Evolutionary conservation across 768 basidiomycete species (phyloP), one percentile per base, ranked within the genome.

Genomic region (Collybiopsis luxurians): DNA sequence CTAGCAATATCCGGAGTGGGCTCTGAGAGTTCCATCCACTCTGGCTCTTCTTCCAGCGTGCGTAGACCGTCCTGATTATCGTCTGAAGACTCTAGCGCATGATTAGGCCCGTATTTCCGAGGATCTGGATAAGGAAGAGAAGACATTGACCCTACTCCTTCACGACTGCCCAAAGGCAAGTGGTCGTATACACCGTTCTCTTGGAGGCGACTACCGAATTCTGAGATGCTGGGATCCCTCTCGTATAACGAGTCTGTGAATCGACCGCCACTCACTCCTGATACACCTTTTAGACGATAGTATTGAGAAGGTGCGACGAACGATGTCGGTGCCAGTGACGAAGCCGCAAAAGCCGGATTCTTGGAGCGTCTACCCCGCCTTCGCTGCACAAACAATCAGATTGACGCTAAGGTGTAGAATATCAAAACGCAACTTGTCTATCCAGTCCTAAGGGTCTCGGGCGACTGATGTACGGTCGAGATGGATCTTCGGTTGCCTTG

Each of bases 261-360:
- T 31, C 79, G 74, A 4, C 85, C 86, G 21, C 81, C 83, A 54
- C 74, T 84, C 24, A 90, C 75, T 9, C 83, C 85, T 51, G 75
- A 78, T 3, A 89, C 75, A 24, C 78, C 74, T 23, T 85, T 79
- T 30, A 92, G 78, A 65, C 87, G 86, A 73, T 92, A 92, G 67
- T 87, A 92, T 54, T 85, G 82, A 5, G 86, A 89, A 6, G 90
- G 90, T 4, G 87, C 88, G 9, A 91, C 83, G 63, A 90, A 92
- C 4, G 87, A 87, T 17, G 86, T 86, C 3, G 89, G 89, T 1
- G 87, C 79, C 15, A 86, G 78, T n/a, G 86, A 87, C 5, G 86
- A 85, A 3, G 84, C 77, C 0, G 79, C 86, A 61, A 76, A 82
- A 2, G 86, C 85, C n/a, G 84, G 83, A 61, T 87, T 87, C 43